These are phyloP conservation scores for Penicillium daleae DNA, from an alignment of 495 filamentous ascomycete genomes.

Conservation along the genomic window DNA sequence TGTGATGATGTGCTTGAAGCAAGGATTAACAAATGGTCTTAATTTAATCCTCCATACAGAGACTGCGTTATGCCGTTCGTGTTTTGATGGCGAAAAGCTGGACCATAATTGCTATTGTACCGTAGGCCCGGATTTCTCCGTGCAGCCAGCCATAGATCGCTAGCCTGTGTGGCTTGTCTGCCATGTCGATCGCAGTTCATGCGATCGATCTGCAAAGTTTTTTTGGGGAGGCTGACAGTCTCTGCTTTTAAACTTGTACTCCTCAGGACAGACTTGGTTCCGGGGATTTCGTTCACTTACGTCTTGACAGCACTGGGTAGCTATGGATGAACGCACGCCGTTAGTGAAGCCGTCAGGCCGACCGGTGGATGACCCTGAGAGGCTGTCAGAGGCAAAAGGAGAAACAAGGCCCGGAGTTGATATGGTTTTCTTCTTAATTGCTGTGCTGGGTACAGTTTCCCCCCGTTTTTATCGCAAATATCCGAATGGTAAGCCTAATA, in stretches of 20 bases:
- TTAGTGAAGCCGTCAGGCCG: background rate
- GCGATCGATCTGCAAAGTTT: background rate
- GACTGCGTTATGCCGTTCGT: too few relatives aligned
- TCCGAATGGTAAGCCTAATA: background rate
- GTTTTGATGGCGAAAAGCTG: too few relatives aligned
- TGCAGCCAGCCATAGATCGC: background rate
- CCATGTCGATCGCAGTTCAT: background rate
- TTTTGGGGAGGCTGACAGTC: background rate
- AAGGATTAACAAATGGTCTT: background rate
- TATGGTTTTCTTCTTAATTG: background rate
- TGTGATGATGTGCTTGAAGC: background rate
- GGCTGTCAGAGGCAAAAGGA: background rate
- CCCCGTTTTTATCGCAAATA: background rate
- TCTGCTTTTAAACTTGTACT: background rate
- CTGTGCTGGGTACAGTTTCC: background rate
- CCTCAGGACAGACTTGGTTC: background rate
- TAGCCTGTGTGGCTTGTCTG: background rate
- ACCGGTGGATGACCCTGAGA: background rate
- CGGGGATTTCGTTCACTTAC: background rate
- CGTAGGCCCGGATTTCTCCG: background rate
- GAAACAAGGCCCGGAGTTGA: background rate
- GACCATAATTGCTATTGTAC: background rate
- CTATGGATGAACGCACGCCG: background rate
- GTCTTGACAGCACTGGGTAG: background rate
- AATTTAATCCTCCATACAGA: too few relatives aligned